A percentile compares a stretch with the other conserved stretches of the same genome.
These are phyloP conservation scores for Stentor coeruleus DNA, from an alignment of 73 alveolate species.

Conservation along the genomic window DNA sequence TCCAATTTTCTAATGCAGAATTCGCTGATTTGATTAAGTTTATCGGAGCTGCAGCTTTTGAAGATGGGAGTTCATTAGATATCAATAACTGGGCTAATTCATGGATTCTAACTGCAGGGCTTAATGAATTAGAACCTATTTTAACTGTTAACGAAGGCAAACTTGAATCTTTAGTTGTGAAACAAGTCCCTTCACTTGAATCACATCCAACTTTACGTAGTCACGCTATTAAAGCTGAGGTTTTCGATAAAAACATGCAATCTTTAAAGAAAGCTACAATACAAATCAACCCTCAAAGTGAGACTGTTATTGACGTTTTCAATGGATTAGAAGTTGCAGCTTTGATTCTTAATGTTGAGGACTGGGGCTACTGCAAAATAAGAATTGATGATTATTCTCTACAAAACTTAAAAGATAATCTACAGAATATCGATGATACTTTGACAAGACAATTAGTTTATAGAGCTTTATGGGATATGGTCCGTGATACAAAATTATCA, in stretches of 20 bases:
- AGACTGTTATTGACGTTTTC: slow-evolving; percentile 29
- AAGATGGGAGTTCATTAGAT: slow-evolving; percentile 47
- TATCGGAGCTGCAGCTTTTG: slow-evolving; percentile 65
- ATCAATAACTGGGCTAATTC: slow-evolving; percentile 55
- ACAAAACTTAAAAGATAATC: slow-evolving; percentile 18
- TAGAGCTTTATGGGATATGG: slow-evolving; percentile 65
- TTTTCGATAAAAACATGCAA: slow-evolving; percentile 55
- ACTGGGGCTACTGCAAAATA: slow-evolving; percentile 17
- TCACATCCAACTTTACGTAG: slow-evolving; percentile 63
- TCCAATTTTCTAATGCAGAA: slow-evolving; percentile 75
- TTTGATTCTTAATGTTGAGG: slow-evolving; percentile 20
- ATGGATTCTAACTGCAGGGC: slow-evolving; percentile 82
- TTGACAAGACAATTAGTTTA: slow-evolving; percentile 54
- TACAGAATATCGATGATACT: slow-evolving; percentile 36
- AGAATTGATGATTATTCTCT: slow-evolving; percentile 21
- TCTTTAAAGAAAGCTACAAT: slow-evolving; percentile 12
- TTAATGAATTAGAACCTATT: slow-evolving; percentile 67
- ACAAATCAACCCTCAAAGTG: slow-evolving; percentile 13
- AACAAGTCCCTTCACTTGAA: slow-evolving; percentile 64
- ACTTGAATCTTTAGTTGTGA: slow-evolving; percentile 46
- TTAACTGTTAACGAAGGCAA: slow-evolving; percentile 54
- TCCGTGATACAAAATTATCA: slow-evolving; percentile 67
- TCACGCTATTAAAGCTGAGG: slow-evolving; percentile 58
- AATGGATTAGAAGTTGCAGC: not conserved
- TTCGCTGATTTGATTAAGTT: slow-evolving; percentile 72